Evolutionary conservation across 2,329 filamentous ascomycete genomes (phyloP).

Genomic region (Aspergillus sergii): DNA sequence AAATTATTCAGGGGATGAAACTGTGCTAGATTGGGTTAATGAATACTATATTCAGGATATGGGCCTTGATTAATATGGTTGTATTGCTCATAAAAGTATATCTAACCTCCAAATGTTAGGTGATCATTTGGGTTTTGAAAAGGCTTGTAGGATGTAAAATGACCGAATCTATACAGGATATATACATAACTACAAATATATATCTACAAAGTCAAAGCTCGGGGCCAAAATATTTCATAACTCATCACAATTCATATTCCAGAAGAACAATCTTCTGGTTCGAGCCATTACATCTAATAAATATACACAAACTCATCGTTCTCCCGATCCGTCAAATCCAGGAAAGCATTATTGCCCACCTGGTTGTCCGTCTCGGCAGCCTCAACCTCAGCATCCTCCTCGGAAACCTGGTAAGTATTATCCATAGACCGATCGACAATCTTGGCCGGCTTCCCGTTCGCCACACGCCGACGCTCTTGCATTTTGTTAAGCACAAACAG

Average conservation of each 20-base stretch:
- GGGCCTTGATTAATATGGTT: too few relatives aligned
- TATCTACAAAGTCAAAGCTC: neutral
- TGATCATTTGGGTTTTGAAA: too few relatives aligned
- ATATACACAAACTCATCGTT: constrained; percentile 71
- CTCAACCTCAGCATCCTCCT: constrained; percentile 15
- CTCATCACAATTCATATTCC: neutral
- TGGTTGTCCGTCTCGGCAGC: constrained; percentile 22
- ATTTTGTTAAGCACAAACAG: constrained; percentile 57
- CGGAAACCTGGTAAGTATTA: constrained; percentile 47
- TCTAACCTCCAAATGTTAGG: too few relatives aligned
- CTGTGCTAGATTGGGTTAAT: too few relatives aligned
- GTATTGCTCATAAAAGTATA: too few relatives aligned
- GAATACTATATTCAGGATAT: too few relatives aligned
- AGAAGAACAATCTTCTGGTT: neutral
- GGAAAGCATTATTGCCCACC: constrained; percentile 55
- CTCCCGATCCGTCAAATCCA: constrained; percentile 65
- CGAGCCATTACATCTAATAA: constrained; percentile 42
- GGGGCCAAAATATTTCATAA: neutral
- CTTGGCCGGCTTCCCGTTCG: constrained; percentile 62
- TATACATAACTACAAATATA: neutral
- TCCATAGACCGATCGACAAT: constrained; percentile 66
- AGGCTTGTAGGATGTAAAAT: too few relatives aligned
- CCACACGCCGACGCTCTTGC: constrained; percentile 58
- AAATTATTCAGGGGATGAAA: too few relatives aligned
- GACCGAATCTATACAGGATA: accelerated